Evolutionary conservation across 2,329 filamentous ascomycete species (phyloP).

Genomic region (Nigrograna mackinnonii): DNA sequence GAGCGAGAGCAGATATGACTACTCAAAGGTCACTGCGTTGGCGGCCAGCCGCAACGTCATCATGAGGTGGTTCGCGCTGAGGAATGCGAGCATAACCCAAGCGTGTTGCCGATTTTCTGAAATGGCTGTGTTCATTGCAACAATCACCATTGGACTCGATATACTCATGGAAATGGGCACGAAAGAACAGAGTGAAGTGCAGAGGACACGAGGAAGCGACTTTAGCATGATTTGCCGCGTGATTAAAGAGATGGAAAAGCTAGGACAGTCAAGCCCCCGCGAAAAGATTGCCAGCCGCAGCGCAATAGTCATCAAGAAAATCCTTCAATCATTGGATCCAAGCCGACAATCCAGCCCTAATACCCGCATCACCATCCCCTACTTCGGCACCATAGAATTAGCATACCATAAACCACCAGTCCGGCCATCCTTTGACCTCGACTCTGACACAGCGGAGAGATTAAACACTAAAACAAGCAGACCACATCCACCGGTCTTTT

Average conservation of each 20-base stretch:
- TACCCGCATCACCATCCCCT: conserved; percentile 31
- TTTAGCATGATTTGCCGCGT: conserved; percentile 40
- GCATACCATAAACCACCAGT: conserved; percentile 30
- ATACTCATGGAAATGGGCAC: conserved; percentile 39
- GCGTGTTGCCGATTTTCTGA: conserved; percentile 37
- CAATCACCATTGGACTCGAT: conserved; percentile 37
- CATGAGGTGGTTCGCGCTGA: conserved; percentile 41
- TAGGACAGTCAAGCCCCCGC: conserved; percentile 30
- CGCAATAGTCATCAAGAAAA: conserved; percentile 36
- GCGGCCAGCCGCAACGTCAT: conserved; percentile 38
- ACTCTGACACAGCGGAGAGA: conserved; percentile 30
- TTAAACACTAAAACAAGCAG: conserved; percentile 25
- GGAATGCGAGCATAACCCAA: conserved; percentile 37
- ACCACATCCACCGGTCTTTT: conserved; percentile 33
- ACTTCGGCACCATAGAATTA: conserved; percentile 37
- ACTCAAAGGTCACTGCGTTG: conserved; percentile 36
- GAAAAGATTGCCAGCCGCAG: conserved; percentile 37
- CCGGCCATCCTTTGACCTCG: conserved; percentile 31
- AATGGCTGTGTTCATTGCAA: conserved; percentile 37
- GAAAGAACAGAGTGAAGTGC: conserved; percentile 35
- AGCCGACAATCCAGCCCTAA: conserved; percentile 22
- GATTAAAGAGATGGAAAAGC: conserved; percentile 39
- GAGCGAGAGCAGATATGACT: conserved; percentile 36
- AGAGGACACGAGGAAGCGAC: conserved; percentile 36
- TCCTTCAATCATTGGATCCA: conserved; percentile 34